Base-by-base conservation (phyloP, 1,284 basidiomycete genomes). In the Neolentinus lepideus region DNA sequence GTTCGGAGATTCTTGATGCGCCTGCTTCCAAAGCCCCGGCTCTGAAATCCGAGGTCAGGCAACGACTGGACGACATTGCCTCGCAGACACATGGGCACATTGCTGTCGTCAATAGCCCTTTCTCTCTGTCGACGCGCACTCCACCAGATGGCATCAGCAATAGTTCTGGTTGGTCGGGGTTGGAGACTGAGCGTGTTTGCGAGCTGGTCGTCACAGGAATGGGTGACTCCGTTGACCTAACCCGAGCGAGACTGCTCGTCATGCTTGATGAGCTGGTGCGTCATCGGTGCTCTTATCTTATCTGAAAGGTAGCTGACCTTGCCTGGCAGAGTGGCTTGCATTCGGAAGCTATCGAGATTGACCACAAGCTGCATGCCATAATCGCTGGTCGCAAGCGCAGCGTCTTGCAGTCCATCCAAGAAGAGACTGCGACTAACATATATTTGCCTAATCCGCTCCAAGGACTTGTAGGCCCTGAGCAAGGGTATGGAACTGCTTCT, bases 391-490 rank as follows among this genome's bases (percentile, higher is more conserved):
- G 92, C 59, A 97, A 98, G 73, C 90, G 96, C 51, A 79, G 79
- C 57, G 80, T 90, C 24, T 77, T 99, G 45, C 96, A 98, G 71
- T 81, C 88, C 6, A 97, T 99, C 57, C 93, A 98, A 69, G 94
- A 98, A 71, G 94, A 98, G 71, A 98, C 96, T 0, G 94, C 88
- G 0, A 98, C 96, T 56, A 99, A 96, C 67, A 92, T 99, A 58
- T 99, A 98, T 71, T 81, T 93, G 61, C 94, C 96, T 27, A 92
- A 93, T 3, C 88, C 94, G 46, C 76, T 98, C 54, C 90, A 94
- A 61, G 93, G 92, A 51, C 82, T 95, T 21, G 78, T 95, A 51
- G 88, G 87, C 22, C 78, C 83, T 21, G 85, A 88, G 56, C 63
- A 75, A 26, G 68, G 69, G 29, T 63, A 63, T 12, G 61, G 75